phyloP scores from a whole-genome alignment of 345 rosid species.

The Lepidium didymum region DNA sequence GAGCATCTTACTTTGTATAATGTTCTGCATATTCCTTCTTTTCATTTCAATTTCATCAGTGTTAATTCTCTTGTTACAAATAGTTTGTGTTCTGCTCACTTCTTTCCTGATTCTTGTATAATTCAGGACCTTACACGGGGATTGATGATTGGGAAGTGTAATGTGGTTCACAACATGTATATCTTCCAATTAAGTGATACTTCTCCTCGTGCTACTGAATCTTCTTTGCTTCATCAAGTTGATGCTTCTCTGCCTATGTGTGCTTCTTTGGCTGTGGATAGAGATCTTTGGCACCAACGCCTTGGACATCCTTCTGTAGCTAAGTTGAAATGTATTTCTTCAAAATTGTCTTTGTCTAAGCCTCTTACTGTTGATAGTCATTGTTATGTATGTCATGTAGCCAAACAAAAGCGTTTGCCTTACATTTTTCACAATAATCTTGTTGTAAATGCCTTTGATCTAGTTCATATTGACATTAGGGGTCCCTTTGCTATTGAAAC shows the following conservation, averaged over 20 bases:
- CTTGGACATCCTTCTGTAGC: background rate
- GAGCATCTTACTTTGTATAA: background rate
- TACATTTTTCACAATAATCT: background rate
- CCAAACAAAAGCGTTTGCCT: background rate
- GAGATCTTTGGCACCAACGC: background rate
- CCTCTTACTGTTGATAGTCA: background rate
- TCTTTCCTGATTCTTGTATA: background rate
- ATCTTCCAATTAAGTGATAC: background rate
- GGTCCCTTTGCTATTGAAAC: background rate
- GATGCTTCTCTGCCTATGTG: background rate
- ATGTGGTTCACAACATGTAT: background rate
- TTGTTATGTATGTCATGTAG: background rate
- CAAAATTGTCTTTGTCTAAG: background rate
- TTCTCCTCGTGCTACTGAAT: no score
- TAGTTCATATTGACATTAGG: background rate
- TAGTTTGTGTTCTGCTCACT: background rate
- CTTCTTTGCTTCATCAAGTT: no score
- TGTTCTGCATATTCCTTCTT: background rate
- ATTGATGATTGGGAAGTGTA: background rate
- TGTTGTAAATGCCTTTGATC: background rate
- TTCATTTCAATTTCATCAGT: background rate
- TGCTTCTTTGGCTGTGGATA: background rate
- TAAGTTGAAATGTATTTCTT: background rate
- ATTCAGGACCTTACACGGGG: background rate
- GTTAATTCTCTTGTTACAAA: background rate